These are phyloP conservation scores for Paramyrothecium sp. DNA, from an alignment of 2,329 filamentous ascomycete genomes.

Conservation along the genomic window DNA sequence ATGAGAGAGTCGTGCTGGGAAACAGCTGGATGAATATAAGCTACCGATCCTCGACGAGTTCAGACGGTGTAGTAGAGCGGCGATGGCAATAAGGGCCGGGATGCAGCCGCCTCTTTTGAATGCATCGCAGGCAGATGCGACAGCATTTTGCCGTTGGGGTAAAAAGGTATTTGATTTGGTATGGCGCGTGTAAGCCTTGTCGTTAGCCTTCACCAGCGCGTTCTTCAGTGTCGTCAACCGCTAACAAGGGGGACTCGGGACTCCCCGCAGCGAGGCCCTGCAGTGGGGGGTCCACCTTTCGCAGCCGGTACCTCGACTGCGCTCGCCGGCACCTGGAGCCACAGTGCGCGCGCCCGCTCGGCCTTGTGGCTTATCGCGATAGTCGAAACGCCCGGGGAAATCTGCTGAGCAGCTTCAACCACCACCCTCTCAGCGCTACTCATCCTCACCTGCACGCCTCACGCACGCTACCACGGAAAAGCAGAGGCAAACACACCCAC, in stretches of 20 bases:
- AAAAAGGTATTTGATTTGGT: too few species aligned
- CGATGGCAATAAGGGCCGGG: background rate
- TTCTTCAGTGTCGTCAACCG: background rate
- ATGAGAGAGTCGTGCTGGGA: too few species aligned
- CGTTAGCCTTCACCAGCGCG: background rate
- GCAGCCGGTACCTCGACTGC: background rate
- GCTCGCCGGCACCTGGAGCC: slow-evolving; percentile 1
- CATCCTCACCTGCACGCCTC: slow-evolving; percentile 1
- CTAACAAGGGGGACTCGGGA: background rate
- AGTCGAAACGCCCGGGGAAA: background rate
- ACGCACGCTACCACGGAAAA: background rate
- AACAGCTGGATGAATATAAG: too few species aligned
- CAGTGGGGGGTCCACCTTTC: background rate
- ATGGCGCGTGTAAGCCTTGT: background rate
- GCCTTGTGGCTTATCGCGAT: background rate
- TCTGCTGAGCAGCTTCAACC: slow-evolving; percentile 5
- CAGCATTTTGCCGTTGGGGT: background rate
- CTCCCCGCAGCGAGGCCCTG: background rate
- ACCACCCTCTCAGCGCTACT: slow-evolving; percentile 7
- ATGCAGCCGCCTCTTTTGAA: background rate
- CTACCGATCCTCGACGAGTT: too few species aligned
- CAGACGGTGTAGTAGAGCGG: slow-evolving; percentile 8
- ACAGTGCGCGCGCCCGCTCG: slow-evolving; percentile 24
- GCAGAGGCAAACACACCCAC: slow-evolving; percentile 9
- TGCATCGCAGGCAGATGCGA: background rate